A percentile compares a stretch with the other conserved stretches of the same genome.
phyloP scores from a whole-genome alignment of 139 green algal genomes.

The Volvox reticuliferus region DNA sequence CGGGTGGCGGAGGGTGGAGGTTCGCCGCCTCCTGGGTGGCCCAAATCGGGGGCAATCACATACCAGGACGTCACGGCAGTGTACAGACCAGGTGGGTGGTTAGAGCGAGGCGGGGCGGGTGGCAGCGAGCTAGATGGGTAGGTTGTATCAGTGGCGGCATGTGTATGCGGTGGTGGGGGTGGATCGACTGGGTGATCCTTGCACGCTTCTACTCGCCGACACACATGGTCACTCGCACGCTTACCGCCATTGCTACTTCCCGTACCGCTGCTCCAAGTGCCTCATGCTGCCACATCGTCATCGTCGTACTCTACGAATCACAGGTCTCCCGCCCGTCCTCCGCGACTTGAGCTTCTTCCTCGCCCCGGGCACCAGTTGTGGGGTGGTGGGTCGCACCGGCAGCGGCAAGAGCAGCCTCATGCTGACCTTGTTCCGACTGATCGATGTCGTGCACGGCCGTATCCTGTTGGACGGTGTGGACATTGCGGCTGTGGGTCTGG shows the following conservation, averaged over 20 bases:
- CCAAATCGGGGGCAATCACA: constrained; percentile 60
- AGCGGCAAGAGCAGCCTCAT: constrained; percentile 86
- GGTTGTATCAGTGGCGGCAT: neutral
- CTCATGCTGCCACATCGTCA: too few relatives aligned
- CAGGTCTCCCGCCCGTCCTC: constrained; percentile 80
- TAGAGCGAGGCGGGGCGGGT: neutral
- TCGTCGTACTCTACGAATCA: too few relatives aligned
- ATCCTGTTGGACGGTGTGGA: constrained; percentile 86
- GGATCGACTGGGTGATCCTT: too few relatives aligned
- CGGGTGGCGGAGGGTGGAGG: constrained; percentile 58
- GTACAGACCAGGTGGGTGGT: constrained; percentile 32
- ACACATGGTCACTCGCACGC: too few relatives aligned
- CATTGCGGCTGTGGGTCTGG: constrained; percentile 71
- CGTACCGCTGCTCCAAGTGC: too few relatives aligned
- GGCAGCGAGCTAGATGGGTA: too few relatives aligned
- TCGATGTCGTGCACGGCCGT: constrained; percentile 74
- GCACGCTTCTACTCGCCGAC: too few relatives aligned
- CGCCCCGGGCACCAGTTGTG: constrained; percentile 64
- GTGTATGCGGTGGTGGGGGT: too few relatives aligned
- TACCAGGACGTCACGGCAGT: constrained; percentile 66
- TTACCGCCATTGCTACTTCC: too few relatives aligned
- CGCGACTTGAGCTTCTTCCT: constrained; percentile 76
- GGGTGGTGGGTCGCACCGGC: constrained; percentile 85
- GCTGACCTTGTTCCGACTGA: constrained; percentile 88
- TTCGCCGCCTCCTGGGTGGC: constrained; percentile 74